Evolutionary conservation across 352 stramenopile species (phyloP).

Genomic region (Pythium scleroteichum): DNA sequence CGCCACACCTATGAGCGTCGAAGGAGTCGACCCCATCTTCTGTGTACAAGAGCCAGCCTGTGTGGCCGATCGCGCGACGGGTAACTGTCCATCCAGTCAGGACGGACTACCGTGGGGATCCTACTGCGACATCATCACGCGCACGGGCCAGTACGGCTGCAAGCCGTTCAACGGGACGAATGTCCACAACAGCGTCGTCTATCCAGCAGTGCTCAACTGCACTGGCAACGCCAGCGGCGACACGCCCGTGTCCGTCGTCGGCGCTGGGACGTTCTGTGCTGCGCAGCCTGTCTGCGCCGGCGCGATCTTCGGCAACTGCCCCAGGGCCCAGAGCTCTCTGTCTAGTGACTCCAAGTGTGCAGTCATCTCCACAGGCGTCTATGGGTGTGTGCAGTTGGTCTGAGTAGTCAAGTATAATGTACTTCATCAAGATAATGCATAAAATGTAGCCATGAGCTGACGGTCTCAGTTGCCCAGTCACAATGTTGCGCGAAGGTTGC

Average conservation of each 20-base stretch:
- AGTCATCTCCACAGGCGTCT: constrained; percentile 6
- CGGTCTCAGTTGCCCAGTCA: background rate
- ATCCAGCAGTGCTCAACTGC: constrained; percentile 12
- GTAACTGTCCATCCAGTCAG: constrained; percentile 17
- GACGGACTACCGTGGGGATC: constrained; percentile 10
- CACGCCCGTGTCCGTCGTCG: constrained; percentile 17
- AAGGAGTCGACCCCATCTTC: constrained; percentile 17
- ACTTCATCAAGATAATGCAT: background rate
- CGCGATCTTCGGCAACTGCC: constrained; percentile 21
- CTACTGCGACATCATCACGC: constrained; percentile 20
- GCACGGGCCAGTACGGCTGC: constrained; percentile 21
- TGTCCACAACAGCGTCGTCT: constrained; percentile 15
- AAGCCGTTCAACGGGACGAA: constrained; percentile 21
- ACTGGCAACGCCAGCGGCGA: constrained; percentile 11
- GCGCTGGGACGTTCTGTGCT: constrained; percentile 19
- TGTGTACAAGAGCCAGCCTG: constrained; percentile 21
- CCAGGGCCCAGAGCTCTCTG: constrained; percentile 11
- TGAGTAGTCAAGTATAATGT: constrained; percentile 2
- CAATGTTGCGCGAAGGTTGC: constrained; percentile 4
- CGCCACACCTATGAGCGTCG: constrained; percentile 20
- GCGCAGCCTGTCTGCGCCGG: constrained; percentile 17
- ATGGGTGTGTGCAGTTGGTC: constrained; percentile 15
- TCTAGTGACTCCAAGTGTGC: constrained; percentile 6
- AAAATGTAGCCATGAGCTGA: constrained; percentile 1
- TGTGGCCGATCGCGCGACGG: constrained; percentile 4